Percentiles rank a stretch among this genome's conserved stretches.
Evolutionary conservation across 2,329 filamentous ascomycete genomes (phyloP).

Genomic region (Torrubiella hemipterigena): DNA sequence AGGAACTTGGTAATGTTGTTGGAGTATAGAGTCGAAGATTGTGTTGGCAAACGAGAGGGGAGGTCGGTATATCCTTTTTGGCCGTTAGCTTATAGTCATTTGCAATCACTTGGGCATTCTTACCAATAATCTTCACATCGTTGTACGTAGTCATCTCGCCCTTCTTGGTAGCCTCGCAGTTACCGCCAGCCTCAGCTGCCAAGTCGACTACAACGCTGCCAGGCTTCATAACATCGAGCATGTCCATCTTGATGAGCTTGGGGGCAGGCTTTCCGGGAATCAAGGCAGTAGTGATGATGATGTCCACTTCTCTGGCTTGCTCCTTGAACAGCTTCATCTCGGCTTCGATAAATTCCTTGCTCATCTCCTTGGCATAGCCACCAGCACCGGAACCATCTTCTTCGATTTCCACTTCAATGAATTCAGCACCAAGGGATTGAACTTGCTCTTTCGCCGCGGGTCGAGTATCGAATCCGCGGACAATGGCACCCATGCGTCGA

Average conservation of each 20-base stretch:
- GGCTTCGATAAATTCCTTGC: conserved; percentile 81
- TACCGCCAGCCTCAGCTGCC: conserved; percentile 77
- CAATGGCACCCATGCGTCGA: conserved; percentile 75
- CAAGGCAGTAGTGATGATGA: conserved; percentile 84
- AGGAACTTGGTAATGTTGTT: conserved; percentile 90
- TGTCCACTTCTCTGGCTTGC: conserved; percentile 79
- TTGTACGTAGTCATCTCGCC: conserved; percentile 60
- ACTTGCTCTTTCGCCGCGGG: conserved; percentile 82
- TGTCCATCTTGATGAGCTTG: conserved; percentile 69
- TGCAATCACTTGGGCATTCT: conserved; percentile 11
- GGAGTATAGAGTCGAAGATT: conserved; percentile 81
- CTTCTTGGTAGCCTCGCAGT: conserved; percentile 70
- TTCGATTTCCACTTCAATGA: conserved; percentile 73
- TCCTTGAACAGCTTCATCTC: conserved; percentile 90
- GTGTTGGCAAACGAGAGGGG: conserved; percentile 74
- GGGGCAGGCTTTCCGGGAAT: conserved; percentile 78
- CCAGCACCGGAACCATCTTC: conserved; percentile 78
- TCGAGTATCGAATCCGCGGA: conserved; percentile 83
- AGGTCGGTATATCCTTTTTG: conserved; percentile 66
- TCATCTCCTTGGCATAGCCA: conserved; percentile 90
- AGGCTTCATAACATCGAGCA: conserved; percentile 77
- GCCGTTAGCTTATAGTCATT: conserved; percentile 12
- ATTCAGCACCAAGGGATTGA: conserved; percentile 80
- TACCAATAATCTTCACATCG: conserved; percentile 75
- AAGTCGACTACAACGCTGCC: conserved; percentile 82